Evolutionary conservation across 768 basidiomycete genomes (phyloP).

Genomic region (Boletus huronensis): DNA sequence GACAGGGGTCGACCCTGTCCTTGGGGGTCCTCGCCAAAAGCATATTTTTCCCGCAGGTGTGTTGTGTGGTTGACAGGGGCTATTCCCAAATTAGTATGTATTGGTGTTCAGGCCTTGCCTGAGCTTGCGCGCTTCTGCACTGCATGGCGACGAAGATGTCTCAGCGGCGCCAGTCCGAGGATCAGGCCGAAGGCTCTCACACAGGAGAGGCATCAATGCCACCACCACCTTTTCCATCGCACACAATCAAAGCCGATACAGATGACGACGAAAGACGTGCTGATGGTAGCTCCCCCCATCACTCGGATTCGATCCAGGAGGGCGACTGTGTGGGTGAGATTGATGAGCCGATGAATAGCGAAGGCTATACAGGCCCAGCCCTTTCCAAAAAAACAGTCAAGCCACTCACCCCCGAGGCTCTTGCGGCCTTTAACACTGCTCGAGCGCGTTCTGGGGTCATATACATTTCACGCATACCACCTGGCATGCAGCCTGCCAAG

Average conservation of each 20-base stretch:
- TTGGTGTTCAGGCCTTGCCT: neutral
- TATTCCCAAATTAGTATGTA: slow-evolving; percentile 9
- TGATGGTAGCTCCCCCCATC: neutral
- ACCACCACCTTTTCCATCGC: neutral
- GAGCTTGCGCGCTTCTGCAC: neutral
- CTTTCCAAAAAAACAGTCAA: slow-evolving; percentile 51
- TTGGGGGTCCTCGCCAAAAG: neutral
- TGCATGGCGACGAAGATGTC: slow-evolving; percentile 7
- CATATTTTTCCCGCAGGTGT: neutral
- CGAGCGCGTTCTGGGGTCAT: slow-evolving; percentile 81
- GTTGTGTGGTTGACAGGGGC: neutral
- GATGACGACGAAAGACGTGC: neutral
- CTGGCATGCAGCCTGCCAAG: slow-evolving; percentile 96
- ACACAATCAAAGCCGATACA: neutral
- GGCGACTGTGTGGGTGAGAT: slow-evolving; percentile 29
- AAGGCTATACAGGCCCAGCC: slow-evolving; percentile 53
- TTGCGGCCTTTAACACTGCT: slow-evolving; percentile 69
- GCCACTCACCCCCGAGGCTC: slow-evolving; percentile 69
- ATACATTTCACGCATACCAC: slow-evolving; percentile 95
- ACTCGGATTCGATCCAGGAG: slow-evolving; percentile 18
- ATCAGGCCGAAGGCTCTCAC: neutral
- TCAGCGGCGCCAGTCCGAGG: neutral
- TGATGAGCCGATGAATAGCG: slow-evolving; percentile 42
- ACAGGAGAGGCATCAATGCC: neutral
- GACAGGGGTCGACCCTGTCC: too few relatives aligned